A percentile compares a stretch with the other conserved stretches of the same genome.
These are phyloP conservation scores for Helotiales sp. DNA, from an alignment of 2,329 filamentous ascomycete species.

Conservation along the genomic window DNA sequence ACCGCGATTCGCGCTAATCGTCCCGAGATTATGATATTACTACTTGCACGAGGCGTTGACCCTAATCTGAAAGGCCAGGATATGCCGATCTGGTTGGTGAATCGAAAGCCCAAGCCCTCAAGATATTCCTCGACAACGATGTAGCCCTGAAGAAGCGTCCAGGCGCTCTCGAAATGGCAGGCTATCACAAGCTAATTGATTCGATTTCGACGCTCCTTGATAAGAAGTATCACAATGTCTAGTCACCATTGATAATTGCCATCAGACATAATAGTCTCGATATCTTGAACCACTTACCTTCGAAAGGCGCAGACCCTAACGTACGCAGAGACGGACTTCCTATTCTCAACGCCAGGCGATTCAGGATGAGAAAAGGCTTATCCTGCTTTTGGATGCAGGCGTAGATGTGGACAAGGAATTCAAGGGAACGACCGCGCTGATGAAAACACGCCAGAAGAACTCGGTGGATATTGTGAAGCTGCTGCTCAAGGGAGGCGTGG, in stretches of 20 bases:
- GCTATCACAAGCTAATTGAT: constrained; percentile 1
- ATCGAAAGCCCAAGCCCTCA: background rate
- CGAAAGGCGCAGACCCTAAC: background rate
- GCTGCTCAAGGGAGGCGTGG: constrained; percentile 5
- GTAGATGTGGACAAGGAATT: constrained; percentile 1
- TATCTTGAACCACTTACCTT: background rate
- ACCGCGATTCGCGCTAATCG: constrained; percentile 64
- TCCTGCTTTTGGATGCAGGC: constrained; percentile 9
- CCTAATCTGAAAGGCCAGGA: constrained; percentile 40
- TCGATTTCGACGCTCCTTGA: background rate
- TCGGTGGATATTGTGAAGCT: constrained; percentile 4
- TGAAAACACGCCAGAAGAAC: constrained; percentile 3
- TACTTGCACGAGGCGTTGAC: constrained; percentile 58
- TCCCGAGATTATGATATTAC: constrained; percentile 58
- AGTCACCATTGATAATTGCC: background rate
- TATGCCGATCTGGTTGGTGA: constrained; percentile 1
- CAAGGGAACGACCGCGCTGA: background rate
- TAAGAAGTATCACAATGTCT: background rate
- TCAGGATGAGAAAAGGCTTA: background rate
- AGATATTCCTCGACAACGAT: background rate
- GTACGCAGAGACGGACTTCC: background rate
- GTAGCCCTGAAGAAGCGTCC: background rate
- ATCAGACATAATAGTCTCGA: background rate
- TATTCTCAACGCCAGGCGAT: background rate
- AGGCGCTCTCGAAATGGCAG: background rate